Base-by-base conservation (phyloP, 2,329 filamentous ascomycete genomes). In the Coleophoma crateriformis region DNA sequence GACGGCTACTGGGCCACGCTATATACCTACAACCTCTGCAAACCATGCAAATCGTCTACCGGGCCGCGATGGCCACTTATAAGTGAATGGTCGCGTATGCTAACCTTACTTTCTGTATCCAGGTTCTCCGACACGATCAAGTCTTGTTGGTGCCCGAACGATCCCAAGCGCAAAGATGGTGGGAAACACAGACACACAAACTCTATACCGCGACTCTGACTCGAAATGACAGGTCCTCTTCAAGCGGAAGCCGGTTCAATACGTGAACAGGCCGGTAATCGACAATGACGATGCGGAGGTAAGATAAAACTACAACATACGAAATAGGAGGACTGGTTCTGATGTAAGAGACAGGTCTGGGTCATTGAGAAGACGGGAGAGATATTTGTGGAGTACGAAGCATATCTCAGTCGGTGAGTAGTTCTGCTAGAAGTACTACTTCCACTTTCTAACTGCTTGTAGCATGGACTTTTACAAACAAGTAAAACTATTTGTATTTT, bases 391-490 rank as follows among this genome's bases (percentile, higher is more conserved):
- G 86, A 85, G 46, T 97, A 97, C 67, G 91, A 96, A 63, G 83
- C 86, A 39, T 99, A 95, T 69, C 71, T 96, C 34, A 78, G 81
- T 60, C 83, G 91, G 89, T 92, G 76, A 67, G 85, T 64, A 55
- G 42, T 35, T 20, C 27, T 49, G 15, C 33, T 41, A 27, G 27
- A 27, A 27, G 27, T 27, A 27, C 27, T 27, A 27, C 27, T 2
- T 27, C 8, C 27, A 7, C 27, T 27, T 27, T 27, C 68, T 72
- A 63, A 65, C 57, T 48, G 64, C 47, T 41, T 32, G 41, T 54
- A 95, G 90, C 51, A 85, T 91, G 78, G 91, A 96, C 67, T 96
- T 95, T 65, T 96, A 96, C 67, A 90, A 87, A 60, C 89, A 95
- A 81, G 88, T 88, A 78, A 63, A 54, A 43, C 27, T 42, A 45